Evolutionary conservation across 495 filamentous ascomycete species (phyloP).

Genomic region (Aspergillus ostianus): DNA sequence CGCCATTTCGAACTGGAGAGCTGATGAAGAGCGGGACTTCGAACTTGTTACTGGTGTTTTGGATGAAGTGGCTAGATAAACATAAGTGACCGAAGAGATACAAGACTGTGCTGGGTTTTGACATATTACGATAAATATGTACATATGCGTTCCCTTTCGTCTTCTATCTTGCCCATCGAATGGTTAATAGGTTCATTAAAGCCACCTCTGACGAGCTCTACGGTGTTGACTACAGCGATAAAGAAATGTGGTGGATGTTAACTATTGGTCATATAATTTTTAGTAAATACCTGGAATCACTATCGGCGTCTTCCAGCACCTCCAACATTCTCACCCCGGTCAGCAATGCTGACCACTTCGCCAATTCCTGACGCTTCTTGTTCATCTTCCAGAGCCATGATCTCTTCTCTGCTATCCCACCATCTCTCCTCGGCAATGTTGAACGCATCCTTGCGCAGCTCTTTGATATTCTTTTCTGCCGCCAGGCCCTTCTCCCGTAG

Average conservation of each 20-base stretch:
- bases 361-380: conserved; percentile 95
- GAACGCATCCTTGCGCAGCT: conserved; percentile 86
- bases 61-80: conserved; percentile 24
- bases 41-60: conserved; percentile 36
- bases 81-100: neutral
- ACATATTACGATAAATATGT: neutral
- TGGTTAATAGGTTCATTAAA: too few species aligned
- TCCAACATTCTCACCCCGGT: conserved; percentile 57
- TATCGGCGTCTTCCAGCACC: conserved; percentile 59
- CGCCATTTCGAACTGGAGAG: conserved; percentile 81
- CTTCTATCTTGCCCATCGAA: too few species aligned
- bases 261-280: neutral
- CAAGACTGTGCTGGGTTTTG: neutral
- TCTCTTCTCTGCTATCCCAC: conserved; percentile 98
- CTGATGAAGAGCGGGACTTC: conserved; percentile 38
- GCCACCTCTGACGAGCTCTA: too few species aligned
- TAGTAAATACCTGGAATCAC: conserved; percentile 17
- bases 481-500: conserved; percentile 56
- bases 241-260: neutral
- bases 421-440: conserved; percentile 89
- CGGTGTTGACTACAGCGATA: neutral
- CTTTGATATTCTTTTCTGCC: conserved; percentile 70
- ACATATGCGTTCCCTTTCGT: neutral
- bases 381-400: conserved; percentile 89
- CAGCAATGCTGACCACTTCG: conserved; percentile 85